These are phyloP conservation scores for Sanghuangporus weigelae DNA, from an alignment of 1,284 basidiomycete genomes.

Conservation along the genomic window DNA sequence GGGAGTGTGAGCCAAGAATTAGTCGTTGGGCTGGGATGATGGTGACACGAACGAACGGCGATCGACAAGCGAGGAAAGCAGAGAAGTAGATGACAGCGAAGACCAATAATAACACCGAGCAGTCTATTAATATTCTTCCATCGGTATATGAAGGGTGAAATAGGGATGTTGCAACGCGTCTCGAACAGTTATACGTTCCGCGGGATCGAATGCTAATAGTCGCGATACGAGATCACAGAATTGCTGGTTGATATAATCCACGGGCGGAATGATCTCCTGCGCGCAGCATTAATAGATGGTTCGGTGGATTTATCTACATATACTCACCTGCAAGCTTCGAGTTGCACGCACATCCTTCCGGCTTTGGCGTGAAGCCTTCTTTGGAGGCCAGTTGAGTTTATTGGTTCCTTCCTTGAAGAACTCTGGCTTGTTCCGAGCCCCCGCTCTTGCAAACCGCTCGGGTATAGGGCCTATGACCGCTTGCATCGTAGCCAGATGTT, in stretches of 20 bases:
- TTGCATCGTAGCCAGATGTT: constrained; percentile 99
- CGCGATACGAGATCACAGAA: constrained; percentile 87
- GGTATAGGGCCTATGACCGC: constrained; percentile 98
- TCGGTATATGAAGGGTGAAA: constrained; percentile 59
- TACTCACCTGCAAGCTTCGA: constrained; percentile 56
- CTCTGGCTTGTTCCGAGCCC: constrained; percentile 77
- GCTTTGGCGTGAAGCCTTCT: constrained; percentile 83
- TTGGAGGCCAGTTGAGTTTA: constrained; percentile 89
- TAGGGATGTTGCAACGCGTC: constrained; percentile 88
- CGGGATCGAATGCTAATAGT: constrained; percentile 89
- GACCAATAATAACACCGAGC: background rate
- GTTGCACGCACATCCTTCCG: constrained; percentile 92
- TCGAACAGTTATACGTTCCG: constrained; percentile 78
- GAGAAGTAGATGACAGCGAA: background rate
- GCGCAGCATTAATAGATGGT: constrained; percentile 11
- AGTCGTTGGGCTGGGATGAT: background rate
- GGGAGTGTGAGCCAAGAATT: constrained; percentile 6
- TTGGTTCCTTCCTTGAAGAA: constrained; percentile 78
- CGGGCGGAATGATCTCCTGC: constrained; percentile 81
- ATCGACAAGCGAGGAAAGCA: background rate
- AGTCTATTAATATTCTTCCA: constrained; percentile 16
- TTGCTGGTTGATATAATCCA: constrained; percentile 64
- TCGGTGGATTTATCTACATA: constrained; percentile 15
- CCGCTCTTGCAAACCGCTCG: constrained; percentile 70
- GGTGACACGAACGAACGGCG: background rate